These are phyloP conservation scores for Hydrangea macrophylla DNA, from an alignment of 148 eudicot genomes.

Conservation along the genomic window DNA sequence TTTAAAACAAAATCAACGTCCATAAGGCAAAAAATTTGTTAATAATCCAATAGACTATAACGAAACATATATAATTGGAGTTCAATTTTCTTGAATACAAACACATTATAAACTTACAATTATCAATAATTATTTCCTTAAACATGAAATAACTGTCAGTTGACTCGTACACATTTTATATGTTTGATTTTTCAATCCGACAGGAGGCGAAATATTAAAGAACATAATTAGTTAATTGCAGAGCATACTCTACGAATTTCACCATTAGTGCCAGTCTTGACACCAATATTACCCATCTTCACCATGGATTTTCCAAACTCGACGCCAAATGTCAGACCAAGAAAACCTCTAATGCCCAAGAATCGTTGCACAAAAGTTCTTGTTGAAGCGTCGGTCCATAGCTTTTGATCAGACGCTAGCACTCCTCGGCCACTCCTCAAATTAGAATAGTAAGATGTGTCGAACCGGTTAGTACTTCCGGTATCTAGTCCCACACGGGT, in stretches of 20 bases:
- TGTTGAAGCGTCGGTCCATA: slow-evolving; percentile 27
- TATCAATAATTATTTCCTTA: too few species aligned
- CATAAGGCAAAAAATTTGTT: too few species aligned
- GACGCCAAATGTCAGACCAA: slow-evolving; percentile 21
- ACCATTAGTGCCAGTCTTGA: slow-evolving; percentile 27
- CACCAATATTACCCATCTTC: slow-evolving; percentile 35
- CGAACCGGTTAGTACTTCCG: slow-evolving; percentile 28
- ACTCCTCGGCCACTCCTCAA: slow-evolving; percentile 27
- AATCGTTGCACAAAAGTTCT: slow-evolving; percentile 19
- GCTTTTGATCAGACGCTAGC: slow-evolving; percentile 31
- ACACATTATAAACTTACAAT: too few species aligned
- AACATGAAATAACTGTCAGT: too few species aligned
- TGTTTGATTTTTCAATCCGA: too few species aligned
- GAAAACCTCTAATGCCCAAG: slow-evolving; percentile 23
- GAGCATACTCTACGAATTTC: slow-evolving; percentile 33
- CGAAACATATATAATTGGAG: too few species aligned
- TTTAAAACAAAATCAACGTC: too few species aligned
- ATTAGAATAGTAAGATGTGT: slow-evolving; percentile 23
- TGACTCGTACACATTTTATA: too few species aligned
- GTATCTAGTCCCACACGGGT: slow-evolving; percentile 25
- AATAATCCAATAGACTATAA: too few species aligned
- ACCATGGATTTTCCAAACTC: slow-evolving; percentile 33
- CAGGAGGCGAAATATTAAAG: too few species aligned
- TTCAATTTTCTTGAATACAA: too few species aligned
- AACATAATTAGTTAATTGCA: slow-evolving; percentile 22